phyloP scores from a whole-genome alignment of 2,329 filamentous ascomycete species.

The Aspergillus flavus region DNA sequence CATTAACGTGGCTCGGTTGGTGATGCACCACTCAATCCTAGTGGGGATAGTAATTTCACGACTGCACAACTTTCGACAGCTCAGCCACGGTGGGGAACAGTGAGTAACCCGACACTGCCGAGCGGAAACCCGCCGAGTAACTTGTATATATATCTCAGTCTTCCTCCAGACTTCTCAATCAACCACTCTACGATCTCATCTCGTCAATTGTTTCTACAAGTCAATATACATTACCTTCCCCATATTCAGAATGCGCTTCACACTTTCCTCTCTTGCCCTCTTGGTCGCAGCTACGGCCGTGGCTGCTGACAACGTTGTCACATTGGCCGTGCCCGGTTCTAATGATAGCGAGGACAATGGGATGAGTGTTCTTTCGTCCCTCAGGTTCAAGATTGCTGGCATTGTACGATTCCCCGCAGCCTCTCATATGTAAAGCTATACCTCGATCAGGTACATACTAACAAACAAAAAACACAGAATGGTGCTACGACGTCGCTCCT shows the following conservation, averaged over 20 bases:
- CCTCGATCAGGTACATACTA: background rate
- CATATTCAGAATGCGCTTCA: background rate
- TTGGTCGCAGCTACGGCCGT: background rate
- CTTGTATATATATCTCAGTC: background rate
- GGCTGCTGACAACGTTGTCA: background rate
- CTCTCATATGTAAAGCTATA: background rate
- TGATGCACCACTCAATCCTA: background rate
- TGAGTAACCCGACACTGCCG: background rate
- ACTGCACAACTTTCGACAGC: background rate
- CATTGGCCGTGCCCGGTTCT: background rate
- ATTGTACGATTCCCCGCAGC: background rate
- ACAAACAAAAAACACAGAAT: background rate
- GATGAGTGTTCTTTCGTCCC: rapidly evolving
- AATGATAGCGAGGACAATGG: background rate
- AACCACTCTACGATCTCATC: no score
- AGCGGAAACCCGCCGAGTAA: background rate
- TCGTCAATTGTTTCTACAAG: no score
- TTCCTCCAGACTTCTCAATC: background rate
- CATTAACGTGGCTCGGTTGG: no score
- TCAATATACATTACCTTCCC: rapidly evolving
- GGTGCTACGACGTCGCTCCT: background rate
- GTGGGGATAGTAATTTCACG: background rate
- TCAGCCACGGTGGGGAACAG: background rate
- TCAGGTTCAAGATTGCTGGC: background rate
- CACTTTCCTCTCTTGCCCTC: background rate